Conservation (phyloP, 768 basidiomycete species). For the Podaxis sp. region DNA sequence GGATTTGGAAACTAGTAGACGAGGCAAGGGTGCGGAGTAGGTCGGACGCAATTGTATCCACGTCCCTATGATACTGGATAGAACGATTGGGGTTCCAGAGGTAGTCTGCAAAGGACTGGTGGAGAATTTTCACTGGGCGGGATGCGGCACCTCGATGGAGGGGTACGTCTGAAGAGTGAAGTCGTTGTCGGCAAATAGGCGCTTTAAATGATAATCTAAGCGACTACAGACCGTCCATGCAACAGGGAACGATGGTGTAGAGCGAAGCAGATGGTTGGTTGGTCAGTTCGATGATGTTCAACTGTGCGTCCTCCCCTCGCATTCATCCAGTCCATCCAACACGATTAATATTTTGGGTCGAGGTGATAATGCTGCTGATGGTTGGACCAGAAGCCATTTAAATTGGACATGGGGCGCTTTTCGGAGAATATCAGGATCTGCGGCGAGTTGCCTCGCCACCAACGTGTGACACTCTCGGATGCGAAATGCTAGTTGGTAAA, state of each 20-base stretch:
- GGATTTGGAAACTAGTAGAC: neutral
- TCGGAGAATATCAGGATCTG: neutral
- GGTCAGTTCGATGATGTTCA: neutral
- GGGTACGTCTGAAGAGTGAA: neutral
- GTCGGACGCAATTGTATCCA: neutral
- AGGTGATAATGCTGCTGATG: neutral
- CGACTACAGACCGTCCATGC: conserved; percentile 2
- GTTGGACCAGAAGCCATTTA: neutral
- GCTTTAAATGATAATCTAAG: neutral
- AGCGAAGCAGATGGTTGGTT: neutral
- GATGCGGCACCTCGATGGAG: neutral
- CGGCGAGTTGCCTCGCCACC: neutral
- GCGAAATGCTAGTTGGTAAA: neutral
- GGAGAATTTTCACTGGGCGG: neutral
- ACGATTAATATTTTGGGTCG: neutral
- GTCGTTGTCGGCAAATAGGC: neutral
- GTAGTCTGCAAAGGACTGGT: neutral
- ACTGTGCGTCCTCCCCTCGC: neutral
- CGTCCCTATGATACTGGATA: neutral
- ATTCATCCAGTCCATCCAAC: conserved; percentile 5
- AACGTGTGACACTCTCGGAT: neutral
- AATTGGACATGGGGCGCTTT: neutral
- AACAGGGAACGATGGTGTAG: neutral
- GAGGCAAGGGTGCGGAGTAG: neutral
- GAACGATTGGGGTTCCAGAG: neutral